A percentile compares a stretch with the other conserved stretches of the same genome.
phyloP scores from a whole-genome alignment of 2,329 filamentous ascomycete species.

The Aureobasidium leucospermi region DNA sequence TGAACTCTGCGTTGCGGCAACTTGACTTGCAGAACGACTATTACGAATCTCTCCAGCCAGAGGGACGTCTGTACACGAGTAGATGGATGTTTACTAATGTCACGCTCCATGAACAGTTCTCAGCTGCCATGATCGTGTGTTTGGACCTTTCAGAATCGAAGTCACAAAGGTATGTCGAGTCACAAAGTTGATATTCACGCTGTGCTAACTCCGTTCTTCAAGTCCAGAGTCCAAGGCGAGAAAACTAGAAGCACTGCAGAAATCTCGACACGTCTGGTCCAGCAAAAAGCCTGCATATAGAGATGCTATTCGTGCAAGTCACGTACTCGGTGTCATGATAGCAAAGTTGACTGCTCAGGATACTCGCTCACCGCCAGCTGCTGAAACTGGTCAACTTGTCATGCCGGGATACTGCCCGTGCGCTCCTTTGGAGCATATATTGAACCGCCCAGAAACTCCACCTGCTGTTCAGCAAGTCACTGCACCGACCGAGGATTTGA shows the following conservation, averaged over 20 bases:
- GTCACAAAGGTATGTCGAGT: not conserved
- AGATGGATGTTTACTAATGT: slow-evolving; percentile 34
- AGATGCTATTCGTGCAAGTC: slow-evolving; percentile 4
- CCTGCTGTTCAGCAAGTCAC: not conserved
- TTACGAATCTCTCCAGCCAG: slow-evolving; percentile 35
- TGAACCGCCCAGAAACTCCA: not conserved
- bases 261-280: not conserved
- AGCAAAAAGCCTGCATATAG: not conserved
- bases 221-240: not conserved
- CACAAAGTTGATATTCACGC: not conserved
- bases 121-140: slow-evolving; percentile 36
- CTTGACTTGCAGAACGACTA: slow-evolving; percentile 39
- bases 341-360: not conserved
- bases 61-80: slow-evolving; percentile 29
- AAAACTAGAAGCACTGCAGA: not conserved
- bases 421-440: not conserved
- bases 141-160: slow-evolving; percentile 25
- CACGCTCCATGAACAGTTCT: slow-evolving; percentile 34
- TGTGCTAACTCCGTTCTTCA: too few relatives aligned
- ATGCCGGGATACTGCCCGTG: not conserved
- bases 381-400: not conserved
- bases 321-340: slow-evolving; percentile 4
- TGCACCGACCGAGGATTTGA: not conserved
- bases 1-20: slow-evolving; percentile 38
- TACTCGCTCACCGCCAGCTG: not conserved